phyloP scores from a whole-genome alignment of 768 basidiomycete species.

The Ephemerocybe angulata region DNA sequence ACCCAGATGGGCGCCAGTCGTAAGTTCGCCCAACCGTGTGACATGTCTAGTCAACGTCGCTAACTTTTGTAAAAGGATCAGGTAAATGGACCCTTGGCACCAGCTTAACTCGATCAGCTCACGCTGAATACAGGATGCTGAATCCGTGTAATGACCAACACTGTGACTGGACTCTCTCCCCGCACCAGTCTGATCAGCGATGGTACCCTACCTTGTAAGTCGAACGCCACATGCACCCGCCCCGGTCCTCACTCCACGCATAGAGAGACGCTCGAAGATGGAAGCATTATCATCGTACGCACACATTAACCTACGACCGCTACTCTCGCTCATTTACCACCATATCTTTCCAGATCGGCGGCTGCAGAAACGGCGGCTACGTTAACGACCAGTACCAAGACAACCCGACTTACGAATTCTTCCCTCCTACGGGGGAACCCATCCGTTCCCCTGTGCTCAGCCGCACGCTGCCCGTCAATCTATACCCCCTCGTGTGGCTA shows the following conservation, averaged over 20 bases:
- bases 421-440: slow-evolving; percentile 56
- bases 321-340: background rate
- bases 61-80: no score
- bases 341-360: slow-evolving; percentile 54
- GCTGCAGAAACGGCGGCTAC: slow-evolving; percentile 61
- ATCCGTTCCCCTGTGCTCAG: slow-evolving; percentile 62
- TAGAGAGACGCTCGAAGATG: slow-evolving; percentile 63
- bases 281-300: slow-evolving; percentile 56
- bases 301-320: background rate
- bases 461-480: slow-evolving; percentile 67
- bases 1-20: slow-evolving; percentile 58
- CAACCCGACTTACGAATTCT: slow-evolving; percentile 80
- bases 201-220: slow-evolving; percentile 75
- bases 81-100: no score
- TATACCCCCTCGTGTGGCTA: slow-evolving; percentile 71
- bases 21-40: slow-evolving; percentile 26
- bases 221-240: background rate
- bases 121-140: no score
- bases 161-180: slow-evolving; percentile 52
- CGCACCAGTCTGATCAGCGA: slow-evolving; percentile 46
- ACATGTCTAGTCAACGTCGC: no score
- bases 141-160: slow-evolving; percentile 57
- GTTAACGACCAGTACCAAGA: slow-evolving; percentile 64
- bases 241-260: background rate
- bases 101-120: no score